Evolutionary conservation across 306 rosid species (phyloP).

Genomic region (Prunus armeniaca): DNA sequence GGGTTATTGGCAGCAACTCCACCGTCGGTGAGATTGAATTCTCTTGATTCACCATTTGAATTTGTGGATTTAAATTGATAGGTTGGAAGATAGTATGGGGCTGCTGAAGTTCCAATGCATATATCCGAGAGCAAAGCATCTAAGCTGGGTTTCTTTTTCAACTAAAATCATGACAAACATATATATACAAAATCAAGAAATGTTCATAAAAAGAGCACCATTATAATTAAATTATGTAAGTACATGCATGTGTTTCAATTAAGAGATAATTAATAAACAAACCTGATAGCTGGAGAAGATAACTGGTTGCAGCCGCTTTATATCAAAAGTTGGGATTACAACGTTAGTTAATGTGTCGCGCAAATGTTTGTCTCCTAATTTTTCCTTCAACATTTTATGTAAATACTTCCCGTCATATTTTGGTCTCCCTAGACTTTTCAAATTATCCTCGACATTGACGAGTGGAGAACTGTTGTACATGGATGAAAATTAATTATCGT

Average conservation of each 20-base stretch:
- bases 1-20: slow-evolving; percentile 46
- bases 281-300: slow-evolving; percentile 32
- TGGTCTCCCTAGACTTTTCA: slow-evolving; percentile 10
- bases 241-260: too few species aligned
- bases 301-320: slow-evolving; percentile 22
- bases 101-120: slow-evolving; percentile 38
- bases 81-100: slow-evolving; percentile 31
- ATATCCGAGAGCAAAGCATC: slow-evolving; percentile 30
- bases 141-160: background rate
- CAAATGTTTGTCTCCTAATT: slow-evolving; percentile 19
- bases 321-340: slow-evolving; percentile 29
- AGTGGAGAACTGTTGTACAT: slow-evolving; percentile 1
- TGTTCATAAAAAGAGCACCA: background rate
- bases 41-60: slow-evolving; percentile 10
- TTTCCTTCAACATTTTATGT: slow-evolving; percentile 9
- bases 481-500: background rate
- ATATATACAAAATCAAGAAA: background rate
- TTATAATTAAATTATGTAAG: too few species aligned
- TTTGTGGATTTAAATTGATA: slow-evolving; percentile 25
- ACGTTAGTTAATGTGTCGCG: slow-evolving; percentile 28
- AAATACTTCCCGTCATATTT: slow-evolving; percentile 30
- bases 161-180: background rate
- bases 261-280: background rate
- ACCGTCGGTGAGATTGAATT: slow-evolving; percentile 41
- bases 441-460: background rate